phyloP scores from a whole-genome alignment of 352 stramenopile species.

The Phytopythium ostracodes region DNA sequence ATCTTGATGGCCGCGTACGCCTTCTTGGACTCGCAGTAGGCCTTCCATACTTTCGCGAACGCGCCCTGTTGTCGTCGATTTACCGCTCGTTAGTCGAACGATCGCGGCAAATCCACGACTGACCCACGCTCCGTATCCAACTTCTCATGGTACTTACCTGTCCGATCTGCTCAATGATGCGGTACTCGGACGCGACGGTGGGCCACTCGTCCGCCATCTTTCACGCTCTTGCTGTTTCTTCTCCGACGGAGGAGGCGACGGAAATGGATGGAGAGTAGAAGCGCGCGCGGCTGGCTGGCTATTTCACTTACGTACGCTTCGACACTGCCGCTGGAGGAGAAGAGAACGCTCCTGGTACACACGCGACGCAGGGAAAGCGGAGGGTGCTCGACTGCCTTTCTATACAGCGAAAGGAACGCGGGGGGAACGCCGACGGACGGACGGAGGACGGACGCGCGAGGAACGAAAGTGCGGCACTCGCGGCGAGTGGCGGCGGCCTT shows the following conservation, averaged over 20 bases:
- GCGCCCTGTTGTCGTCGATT: constrained; percentile 70
- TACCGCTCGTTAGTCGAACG: background rate
- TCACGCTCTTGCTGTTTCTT: background rate
- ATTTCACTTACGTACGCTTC: too few relatives aligned
- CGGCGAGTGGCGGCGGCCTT: background rate
- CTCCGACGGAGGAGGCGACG: background rate
- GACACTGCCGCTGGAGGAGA: too few relatives aligned
- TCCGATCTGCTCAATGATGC: constrained; percentile 89
- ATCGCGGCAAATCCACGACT: background rate
- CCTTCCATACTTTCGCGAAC: constrained; percentile 98
- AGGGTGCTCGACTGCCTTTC: background rate
- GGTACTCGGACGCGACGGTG: constrained; percentile 76
- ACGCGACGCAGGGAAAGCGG: too few relatives aligned
- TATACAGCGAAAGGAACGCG: background rate
- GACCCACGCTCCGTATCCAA: too few relatives aligned
- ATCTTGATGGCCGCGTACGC: constrained; percentile 97
- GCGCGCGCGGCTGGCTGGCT: too few relatives aligned
- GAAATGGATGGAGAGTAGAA: too few relatives aligned
- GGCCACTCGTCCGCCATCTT: constrained; percentile 85
- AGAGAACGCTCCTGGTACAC: too few relatives aligned
- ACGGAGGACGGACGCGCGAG: background rate
- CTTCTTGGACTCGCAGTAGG: constrained; percentile 87
- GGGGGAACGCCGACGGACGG: background rate
- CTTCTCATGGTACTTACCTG: too few relatives aligned
- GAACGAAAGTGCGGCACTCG: constrained; percentile 2